phyloP scores from a whole-genome alignment of 495 filamentous ascomycete genomes.

The Aspergillus ostianus region DNA sequence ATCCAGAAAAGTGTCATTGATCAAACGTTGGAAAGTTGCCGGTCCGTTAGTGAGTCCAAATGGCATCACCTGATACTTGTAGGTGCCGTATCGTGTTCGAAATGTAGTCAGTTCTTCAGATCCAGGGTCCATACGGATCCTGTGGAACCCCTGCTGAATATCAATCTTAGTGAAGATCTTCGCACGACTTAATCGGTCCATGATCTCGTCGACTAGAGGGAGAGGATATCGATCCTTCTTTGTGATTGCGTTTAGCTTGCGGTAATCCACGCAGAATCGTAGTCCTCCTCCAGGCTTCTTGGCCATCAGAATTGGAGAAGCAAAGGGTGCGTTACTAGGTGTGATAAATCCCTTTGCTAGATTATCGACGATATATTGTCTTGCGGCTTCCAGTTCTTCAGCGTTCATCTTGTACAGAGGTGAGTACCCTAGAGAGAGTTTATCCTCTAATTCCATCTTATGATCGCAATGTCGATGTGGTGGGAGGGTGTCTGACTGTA shows the following conservation, averaged over 20 bases:
- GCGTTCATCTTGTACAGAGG: slow-evolving; percentile 1
- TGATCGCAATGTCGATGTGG: neutral
- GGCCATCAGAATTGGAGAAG: neutral
- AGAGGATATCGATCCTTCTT: neutral
- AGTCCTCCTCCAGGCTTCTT: neutral
- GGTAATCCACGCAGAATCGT: neutral
- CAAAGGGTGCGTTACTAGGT: neutral
- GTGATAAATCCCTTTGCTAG: neutral
- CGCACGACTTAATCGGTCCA: neutral
- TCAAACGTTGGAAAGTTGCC: neutral
- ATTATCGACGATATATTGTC: neutral
- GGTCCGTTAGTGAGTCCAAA: neutral
- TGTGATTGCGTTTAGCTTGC: neutral
- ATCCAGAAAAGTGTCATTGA: neutral
- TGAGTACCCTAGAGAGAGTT: neutral
- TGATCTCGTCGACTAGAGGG: neutral
- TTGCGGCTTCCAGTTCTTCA: neutral
- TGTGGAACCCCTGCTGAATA: neutral
- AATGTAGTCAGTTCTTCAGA: neutral
- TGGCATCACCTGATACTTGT: neutral
- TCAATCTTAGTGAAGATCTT: slow-evolving; percentile 2
- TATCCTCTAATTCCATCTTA: neutral
- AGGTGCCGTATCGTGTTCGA: neutral
- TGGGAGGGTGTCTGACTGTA: neutral
- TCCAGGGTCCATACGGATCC: neutral